Percentiles rank a stretch among this genome's conserved stretches.
These are phyloP conservation scores for Apodospora peruviana DNA, from an alignment of 495 filamentous ascomycete genomes.

Conservation along the genomic window DNA sequence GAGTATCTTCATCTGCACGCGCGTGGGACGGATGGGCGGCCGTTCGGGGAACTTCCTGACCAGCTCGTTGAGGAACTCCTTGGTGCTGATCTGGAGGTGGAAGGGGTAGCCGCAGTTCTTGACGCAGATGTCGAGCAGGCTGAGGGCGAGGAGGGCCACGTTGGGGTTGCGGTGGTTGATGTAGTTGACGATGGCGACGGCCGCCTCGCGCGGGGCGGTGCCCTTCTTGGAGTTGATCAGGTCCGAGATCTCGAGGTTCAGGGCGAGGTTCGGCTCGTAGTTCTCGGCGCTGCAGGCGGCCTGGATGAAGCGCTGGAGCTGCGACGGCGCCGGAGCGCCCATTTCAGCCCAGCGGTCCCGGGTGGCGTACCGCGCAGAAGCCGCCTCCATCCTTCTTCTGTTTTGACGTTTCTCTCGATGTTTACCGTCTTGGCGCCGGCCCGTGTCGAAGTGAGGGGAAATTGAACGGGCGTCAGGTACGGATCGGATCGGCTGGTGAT, in stretches of 20 bases:
- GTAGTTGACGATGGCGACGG: slow-evolving; percentile 86
- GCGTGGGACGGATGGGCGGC: slow-evolving; percentile 75
- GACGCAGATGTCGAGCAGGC: slow-evolving; percentile 95
- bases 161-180: slow-evolving; percentile 96
- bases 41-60: slow-evolving; percentile 94
- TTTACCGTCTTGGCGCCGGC: no score
- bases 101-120: slow-evolving; percentile 99
- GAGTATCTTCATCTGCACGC: slow-evolving; percentile 86
- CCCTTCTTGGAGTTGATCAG: slow-evolving; percentile 97
- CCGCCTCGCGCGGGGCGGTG: slow-evolving; percentile 92
- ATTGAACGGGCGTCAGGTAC: no score
- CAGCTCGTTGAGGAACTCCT: slow-evolving; percentile 98
- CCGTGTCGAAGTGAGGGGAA: no score
- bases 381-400: slow-evolving; percentile 69
- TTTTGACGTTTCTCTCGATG: background rate
- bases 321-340: slow-evolving; percentile 70
- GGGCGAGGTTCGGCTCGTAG: slow-evolving; percentile 93
- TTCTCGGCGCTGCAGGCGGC: slow-evolving; percentile 94
- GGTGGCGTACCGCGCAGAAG: slow-evolving; percentile 89
- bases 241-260: slow-evolving; percentile 95
- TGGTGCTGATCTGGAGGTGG: slow-evolving; percentile 96
- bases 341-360: slow-evolving; percentile 89
- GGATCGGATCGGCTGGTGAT: no score
- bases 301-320: slow-evolving; percentile 90
- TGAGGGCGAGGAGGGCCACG: slow-evolving; percentile 81